Conservation (phyloP, 2,329 filamentous ascomycete species). For the Talaromyces sp. region DNA sequence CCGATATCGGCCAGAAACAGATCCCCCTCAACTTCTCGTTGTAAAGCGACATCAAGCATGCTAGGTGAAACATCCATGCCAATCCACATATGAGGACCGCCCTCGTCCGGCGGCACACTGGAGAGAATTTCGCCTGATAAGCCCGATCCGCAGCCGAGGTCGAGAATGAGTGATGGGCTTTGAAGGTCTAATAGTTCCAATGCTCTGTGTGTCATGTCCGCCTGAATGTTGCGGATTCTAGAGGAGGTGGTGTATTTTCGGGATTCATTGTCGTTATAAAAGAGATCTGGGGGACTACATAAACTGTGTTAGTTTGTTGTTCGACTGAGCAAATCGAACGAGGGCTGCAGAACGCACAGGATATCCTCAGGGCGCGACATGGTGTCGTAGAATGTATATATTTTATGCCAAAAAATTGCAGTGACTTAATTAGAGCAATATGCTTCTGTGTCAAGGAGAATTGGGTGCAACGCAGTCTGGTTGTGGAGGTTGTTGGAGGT, state of each 20-base stretch:
- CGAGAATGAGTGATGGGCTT: conserved; percentile 81
- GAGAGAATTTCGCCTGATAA: conserved; percentile 92
- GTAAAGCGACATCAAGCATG: conserved; percentile 95
- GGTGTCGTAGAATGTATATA: conserved; percentile 32
- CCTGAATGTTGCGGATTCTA: conserved; percentile 92
- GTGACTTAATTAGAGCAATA: too few relatives aligned
- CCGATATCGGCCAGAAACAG: conserved; percentile 93
- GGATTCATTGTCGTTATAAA: conserved; percentile 94
- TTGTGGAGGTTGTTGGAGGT: background rate
- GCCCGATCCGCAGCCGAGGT: conserved; percentile 93
- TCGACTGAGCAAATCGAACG: conserved; percentile 19
- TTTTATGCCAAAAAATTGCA: background rate
- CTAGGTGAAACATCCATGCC: conserved; percentile 91
- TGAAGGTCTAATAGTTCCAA: conserved; percentile 83
- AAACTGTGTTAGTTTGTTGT: background rate
- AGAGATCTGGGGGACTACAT: conserved; percentile 82
- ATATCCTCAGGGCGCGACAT: conserved; percentile 98
- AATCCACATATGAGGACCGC: conserved; percentile 90
- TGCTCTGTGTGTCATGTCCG: conserved; percentile 88
- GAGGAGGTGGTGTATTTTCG: conserved; percentile 97
- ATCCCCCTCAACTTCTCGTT: conserved; percentile 88
- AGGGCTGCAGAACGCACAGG: conserved; percentile 57
- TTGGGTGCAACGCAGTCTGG: background rate
- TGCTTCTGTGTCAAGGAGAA: background rate
- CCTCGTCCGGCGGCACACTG: conserved; percentile 62